A percentile compares a stretch with the other conserved stretches of the same genome.
These are phyloP conservation scores for Myrica gale DNA, from an alignment of 306 rosid species.

Conservation along the genomic window DNA sequence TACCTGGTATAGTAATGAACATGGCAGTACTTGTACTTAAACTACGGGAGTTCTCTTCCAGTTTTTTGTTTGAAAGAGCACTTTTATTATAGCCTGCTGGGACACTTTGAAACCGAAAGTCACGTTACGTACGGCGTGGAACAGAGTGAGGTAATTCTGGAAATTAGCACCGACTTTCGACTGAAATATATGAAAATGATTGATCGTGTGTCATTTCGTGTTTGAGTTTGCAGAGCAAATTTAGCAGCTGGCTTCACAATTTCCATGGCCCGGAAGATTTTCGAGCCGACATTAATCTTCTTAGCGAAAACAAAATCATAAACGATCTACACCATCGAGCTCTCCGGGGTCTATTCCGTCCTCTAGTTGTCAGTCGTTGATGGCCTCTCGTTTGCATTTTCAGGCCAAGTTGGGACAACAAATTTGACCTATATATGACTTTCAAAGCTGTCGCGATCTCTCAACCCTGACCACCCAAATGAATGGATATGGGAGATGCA, in stretches of 20 bases:
- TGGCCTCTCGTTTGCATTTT: conserved; percentile 27
- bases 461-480: conserved; percentile 27
- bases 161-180: no score
- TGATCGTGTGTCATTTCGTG: no score
- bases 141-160: no score
- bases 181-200: no score
- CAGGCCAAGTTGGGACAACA: neutral
- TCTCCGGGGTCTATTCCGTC: conserved; percentile 9
- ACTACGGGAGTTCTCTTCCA: no score
- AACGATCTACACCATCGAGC: neutral
- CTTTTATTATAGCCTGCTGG: no score
- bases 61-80: no score
- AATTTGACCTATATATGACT: conserved; percentile 5
- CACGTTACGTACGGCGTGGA: no score
- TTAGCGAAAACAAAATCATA: neutral
- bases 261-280: neutral
- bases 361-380: conserved; percentile 7
- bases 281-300: neutral
- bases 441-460: neutral
- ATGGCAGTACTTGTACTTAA: no score
- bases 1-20: no score
- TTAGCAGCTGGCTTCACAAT: neutral
- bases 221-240: neutral
- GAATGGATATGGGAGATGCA: conserved; percentile 9
- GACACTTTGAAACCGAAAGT: no score